phyloP scores from a whole-genome alignment of 768 basidiomycete species.

The Tylopilus sp. region DNA sequence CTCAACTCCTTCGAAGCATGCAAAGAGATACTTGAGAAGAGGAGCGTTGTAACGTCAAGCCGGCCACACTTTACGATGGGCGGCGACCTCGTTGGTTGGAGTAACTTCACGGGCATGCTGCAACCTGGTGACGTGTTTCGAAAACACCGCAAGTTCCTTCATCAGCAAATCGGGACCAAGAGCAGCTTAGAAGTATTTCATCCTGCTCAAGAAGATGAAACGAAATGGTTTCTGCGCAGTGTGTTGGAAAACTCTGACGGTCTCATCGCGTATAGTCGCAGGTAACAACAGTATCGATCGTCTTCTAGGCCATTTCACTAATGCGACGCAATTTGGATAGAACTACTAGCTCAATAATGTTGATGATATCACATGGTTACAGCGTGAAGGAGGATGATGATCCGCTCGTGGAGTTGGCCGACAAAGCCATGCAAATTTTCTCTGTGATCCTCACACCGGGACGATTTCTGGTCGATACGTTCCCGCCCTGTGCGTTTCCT shows the following conservation, averaged over 20 bases:
- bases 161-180: constrained; percentile 4
- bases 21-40: constrained; percentile 11
- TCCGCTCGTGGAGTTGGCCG: constrained; percentile 28
- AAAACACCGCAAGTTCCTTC: background rate
- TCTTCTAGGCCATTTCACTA: too few relatives aligned
- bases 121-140: constrained; percentile 2
- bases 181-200: constrained; percentile 2
- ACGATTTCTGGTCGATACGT: constrained; percentile 3
- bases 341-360: constrained; percentile 32
- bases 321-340: constrained; percentile 14
- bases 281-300: background rate
- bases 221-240: background rate
- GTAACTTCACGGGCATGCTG: background rate
- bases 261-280: background rate
- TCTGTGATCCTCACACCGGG: constrained; percentile 1
- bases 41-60: constrained; percentile 1
- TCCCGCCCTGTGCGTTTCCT: constrained; percentile 5
- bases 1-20: constrained; percentile 43
- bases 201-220: background rate
- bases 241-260: constrained; percentile 1
- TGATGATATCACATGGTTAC: constrained; percentile 35
- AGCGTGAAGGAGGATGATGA: constrained; percentile 29
- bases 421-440: constrained; percentile 18
- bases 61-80: constrained; percentile 6
- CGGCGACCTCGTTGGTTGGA: constrained; percentile 16